phyloP scores from a whole-genome alignment of 768 basidiomycete genomes.

The Amanita polypyramis region DNA sequence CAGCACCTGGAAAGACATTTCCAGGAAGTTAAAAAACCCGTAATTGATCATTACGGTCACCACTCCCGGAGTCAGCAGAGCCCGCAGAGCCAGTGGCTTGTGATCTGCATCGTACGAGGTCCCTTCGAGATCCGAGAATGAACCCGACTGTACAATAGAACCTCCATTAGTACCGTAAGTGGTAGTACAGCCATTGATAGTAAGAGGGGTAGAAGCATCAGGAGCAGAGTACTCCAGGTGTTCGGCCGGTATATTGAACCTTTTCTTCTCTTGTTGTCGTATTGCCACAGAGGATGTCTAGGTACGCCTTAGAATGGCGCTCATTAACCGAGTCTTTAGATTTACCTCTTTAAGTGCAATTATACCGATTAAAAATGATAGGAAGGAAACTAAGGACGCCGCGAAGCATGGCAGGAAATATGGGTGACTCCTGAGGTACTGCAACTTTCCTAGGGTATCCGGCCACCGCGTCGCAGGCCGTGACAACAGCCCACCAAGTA shows the following conservation, averaged over 20 bases:
- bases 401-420: conserved; percentile 27
- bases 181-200: not conserved
- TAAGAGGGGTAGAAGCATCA: not conserved
- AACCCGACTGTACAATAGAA: not conserved
- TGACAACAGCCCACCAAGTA: conserved; percentile 23
- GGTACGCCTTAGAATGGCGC: not conserved
- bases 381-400: conserved; percentile 15
- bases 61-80: not conserved
- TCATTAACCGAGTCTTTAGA: not conserved
- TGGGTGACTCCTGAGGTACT: conserved; percentile 20
- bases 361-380: conserved; percentile 15
- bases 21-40: not conserved
- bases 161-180: not conserved
- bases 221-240: not conserved
- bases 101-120: not conserved
- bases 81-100: not conserved
- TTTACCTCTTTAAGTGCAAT: conserved; percentile 21
- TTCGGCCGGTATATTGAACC: not conserved
- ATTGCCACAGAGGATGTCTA: not conserved
- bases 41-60: not conserved
- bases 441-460: conserved; percentile 13
- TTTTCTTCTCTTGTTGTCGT: not conserved
- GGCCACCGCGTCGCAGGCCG: conserved; percentile 20
- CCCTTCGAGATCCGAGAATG: not conserved
- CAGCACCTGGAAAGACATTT: conserved; percentile 4